Conservation (phyloP, 257 asterid genomes). For the Striga asiatica region DNA sequence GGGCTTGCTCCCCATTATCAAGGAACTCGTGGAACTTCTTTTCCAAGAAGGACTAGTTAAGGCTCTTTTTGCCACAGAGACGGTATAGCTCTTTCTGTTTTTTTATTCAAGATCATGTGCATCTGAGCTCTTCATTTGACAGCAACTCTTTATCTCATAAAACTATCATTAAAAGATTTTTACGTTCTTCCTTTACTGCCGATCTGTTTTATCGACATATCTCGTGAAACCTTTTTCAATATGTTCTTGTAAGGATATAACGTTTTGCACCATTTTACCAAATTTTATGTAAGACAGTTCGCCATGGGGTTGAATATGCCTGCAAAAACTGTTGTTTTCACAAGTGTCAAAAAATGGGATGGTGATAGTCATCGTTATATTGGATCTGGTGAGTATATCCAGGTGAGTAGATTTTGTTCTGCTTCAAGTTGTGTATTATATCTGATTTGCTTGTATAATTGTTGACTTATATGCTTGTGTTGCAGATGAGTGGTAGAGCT, state of each 20-base stretch:
- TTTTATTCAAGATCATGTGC: neutral
- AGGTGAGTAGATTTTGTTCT: constrained; percentile 43
- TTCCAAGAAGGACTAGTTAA: constrained; percentile 98
- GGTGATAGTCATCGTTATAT: constrained; percentile 95
- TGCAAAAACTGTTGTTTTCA: constrained; percentile 97
- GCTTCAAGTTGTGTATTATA: neutral
- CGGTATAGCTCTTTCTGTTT: constrained; percentile 37
- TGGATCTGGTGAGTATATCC: constrained; percentile 98
- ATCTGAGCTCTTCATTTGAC: neutral
- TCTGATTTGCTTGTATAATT: constrained; percentile 1
- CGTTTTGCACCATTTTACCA: constrained; percentile 4
- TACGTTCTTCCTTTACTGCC: neutral
- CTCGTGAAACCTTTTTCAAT: neutral
- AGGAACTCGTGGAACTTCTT: constrained; percentile 94
- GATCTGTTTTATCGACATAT: neutral
- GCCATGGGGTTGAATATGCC: constrained; percentile 99
- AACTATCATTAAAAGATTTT: neutral
- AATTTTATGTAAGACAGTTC: constrained; percentile 35
- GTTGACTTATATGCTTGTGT: constrained; percentile 19
- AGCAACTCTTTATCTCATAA: neutral
- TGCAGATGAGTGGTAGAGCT: constrained; percentile 99
- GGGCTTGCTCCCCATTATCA: constrained; percentile 91
- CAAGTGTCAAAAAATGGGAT: constrained; percentile 90
- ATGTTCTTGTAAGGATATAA: neutral
- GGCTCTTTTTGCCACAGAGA: constrained; percentile 96